phyloP scores from a whole-genome alignment of 108 stramenopile genomes.

The Fragilariopsis cylindrus region DNA sequence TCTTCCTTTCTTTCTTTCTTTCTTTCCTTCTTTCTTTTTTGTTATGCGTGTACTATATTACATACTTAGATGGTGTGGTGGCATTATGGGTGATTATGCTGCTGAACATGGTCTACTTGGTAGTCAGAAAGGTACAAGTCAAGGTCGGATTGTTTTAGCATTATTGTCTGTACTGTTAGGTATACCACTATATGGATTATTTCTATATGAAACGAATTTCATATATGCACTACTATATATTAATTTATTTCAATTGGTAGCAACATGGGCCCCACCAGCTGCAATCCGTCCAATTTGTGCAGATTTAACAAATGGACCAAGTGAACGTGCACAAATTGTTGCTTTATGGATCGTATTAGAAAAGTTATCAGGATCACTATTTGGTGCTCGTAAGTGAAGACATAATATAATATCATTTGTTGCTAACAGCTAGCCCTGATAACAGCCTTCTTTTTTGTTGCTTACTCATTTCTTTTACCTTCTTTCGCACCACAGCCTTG shows the following conservation, averaged over 20 bases:
- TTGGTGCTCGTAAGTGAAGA: slow-evolving; percentile 34
- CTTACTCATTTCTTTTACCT: no score
- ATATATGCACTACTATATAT: slow-evolving; percentile 33
- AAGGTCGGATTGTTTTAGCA: slow-evolving; percentile 44
- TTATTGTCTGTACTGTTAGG: slow-evolving; percentile 39
- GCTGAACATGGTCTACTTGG: slow-evolving; percentile 1
- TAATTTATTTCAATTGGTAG: slow-evolving; percentile 43
- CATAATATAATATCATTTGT: no score
- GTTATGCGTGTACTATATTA: not conserved
- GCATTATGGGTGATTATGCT: slow-evolving; percentile 47
- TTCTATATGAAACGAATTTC: slow-evolving; percentile 43
- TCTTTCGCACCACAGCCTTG: slow-evolving; percentile 6
- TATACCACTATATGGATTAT: slow-evolving; percentile 47
- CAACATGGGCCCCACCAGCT: slow-evolving; percentile 44
- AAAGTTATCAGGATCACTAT: slow-evolving; percentile 47
- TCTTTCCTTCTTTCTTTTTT: no score
- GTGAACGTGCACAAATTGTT: slow-evolving; percentile 58
- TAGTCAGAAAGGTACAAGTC: slow-evolving; percentile 1
- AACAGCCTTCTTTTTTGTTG: no score
- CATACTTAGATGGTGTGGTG: slow-evolving; percentile 47
- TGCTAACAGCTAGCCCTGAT: no score
- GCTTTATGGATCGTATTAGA: slow-evolving; percentile 56
- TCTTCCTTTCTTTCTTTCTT: no score
- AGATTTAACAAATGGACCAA: slow-evolving; percentile 44
- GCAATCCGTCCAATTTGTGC: slow-evolving; percentile 58